Evolutionary conservation across 257 asterid genomes (phyloP).

Genomic region (Ocimum tenuiflorum): DNA sequence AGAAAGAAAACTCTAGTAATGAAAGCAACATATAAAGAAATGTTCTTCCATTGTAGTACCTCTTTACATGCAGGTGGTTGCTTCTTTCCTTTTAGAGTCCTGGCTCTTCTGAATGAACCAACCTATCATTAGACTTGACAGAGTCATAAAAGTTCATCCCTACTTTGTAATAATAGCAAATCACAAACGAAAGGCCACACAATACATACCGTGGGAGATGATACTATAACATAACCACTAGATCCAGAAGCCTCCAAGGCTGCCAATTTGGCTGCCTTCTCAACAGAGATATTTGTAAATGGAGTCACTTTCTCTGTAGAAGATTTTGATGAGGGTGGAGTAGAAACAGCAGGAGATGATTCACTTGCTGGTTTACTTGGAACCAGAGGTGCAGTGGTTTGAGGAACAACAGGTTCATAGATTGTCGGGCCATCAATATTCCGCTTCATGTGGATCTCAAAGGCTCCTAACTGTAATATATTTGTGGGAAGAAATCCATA

Average conservation of each 20-base stretch:
- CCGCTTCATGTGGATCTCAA: constrained; percentile 67
- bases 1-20: background rate
- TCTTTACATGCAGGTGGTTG: constrained; percentile 63
- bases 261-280: constrained; percentile 62
- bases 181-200: constrained; percentile 3
- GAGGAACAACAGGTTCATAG: constrained; percentile 37
- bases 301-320: constrained; percentile 58
- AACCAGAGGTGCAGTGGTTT: constrained; percentile 39
- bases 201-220: constrained; percentile 57
- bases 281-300: constrained; percentile 42
- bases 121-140: constrained; percentile 41
- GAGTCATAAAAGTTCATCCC: background rate
- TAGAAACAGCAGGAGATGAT: constrained; percentile 37
- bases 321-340: constrained; percentile 48
- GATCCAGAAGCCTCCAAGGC: constrained; percentile 62
- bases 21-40: background rate
- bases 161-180: constrained; percentile 2
- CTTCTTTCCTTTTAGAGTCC: constrained; percentile 58
- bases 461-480: constrained; percentile 55
- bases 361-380: constrained; percentile 44
- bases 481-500: constrained; percentile 13
- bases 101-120: constrained; percentile 62
- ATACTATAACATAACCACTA: constrained; percentile 49
- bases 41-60: constrained; percentile 34
- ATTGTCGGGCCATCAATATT: constrained; percentile 39